Evolutionary conservation across 2,329 filamentous ascomycete species (phyloP).

Genomic region (Colletotrichum sansevieriae): DNA sequence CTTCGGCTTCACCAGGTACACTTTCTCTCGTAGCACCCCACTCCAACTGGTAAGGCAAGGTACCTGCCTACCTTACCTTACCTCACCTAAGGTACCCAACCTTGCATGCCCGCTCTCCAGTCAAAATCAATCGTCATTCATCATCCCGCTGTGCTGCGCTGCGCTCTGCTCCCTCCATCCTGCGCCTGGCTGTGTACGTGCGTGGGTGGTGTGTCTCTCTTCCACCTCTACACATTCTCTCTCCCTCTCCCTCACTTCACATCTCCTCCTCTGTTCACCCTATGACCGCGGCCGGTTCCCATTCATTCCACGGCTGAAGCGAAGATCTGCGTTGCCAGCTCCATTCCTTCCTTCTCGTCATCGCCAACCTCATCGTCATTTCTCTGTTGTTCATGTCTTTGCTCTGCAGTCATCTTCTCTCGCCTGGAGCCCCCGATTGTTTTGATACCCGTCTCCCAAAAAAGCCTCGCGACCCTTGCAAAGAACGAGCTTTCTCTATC

Average conservation of each 20-base stretch:
- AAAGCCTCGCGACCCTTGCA: constrained; percentile 7
- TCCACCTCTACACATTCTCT: constrained; percentile 10
- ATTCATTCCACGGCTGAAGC: constrained; percentile 38
- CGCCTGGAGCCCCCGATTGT: constrained; percentile 21
- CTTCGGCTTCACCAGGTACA: neutral
- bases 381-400: constrained; percentile 7
- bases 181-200: neutral
- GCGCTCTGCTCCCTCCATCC: neutral
- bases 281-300: constrained; percentile 20
- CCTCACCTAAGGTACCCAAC: neutral
- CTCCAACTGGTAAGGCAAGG: constrained; percentile 5
- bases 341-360: constrained; percentile 23
- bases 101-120: constrained; percentile 5
- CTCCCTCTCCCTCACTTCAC: constrained; percentile 20
- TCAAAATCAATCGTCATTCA: constrained; percentile 35
- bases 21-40: neutral
- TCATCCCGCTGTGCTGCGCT: constrained; percentile 25
- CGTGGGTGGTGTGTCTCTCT: neutral
- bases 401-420: constrained; percentile 16
- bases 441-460: constrained; percentile 30
- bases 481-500: constrained; percentile 11
- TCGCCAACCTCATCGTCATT: constrained; percentile 26
- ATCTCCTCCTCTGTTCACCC: constrained; percentile 15
- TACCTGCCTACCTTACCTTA: neutral
- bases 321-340: constrained; percentile 25